Percentiles rank a stretch among this genome's conserved stretches.
These are phyloP conservation scores for Phytopythium kandeliae DNA, from an alignment of 352 stramenopile genomes.

Conservation along the genomic window DNA sequence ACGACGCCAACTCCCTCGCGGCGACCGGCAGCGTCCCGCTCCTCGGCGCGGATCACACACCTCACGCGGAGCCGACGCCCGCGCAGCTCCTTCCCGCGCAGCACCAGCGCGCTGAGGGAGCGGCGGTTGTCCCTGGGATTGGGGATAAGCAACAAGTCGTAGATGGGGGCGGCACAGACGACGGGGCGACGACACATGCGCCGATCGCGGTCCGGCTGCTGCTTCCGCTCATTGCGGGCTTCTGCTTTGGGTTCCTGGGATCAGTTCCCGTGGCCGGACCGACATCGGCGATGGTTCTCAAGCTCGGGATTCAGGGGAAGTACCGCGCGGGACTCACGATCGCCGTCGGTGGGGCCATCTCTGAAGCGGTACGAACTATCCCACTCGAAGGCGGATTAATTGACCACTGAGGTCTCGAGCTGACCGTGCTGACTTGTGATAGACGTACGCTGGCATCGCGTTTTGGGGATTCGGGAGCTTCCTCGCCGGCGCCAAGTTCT, in stretches of 20 bases:
- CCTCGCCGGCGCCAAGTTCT: conserved; percentile 72
- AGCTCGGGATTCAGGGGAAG: conserved; percentile 84
- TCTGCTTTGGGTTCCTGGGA: conserved; percentile 81
- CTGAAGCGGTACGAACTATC: conserved; percentile 52
- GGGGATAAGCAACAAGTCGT: neutral
- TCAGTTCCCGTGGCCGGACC: conserved; percentile 80
- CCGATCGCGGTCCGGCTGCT: conserved; percentile 57
- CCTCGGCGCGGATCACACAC: conserved; percentile 11
- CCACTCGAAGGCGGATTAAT: no score
- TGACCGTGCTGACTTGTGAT: conserved; percentile 2
- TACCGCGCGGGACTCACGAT: conserved; percentile 77
- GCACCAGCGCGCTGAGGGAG: neutral
- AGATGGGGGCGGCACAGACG: neutral
- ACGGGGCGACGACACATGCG: conserved; percentile 6
- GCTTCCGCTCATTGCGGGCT: conserved; percentile 70
- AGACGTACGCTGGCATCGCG: conserved; percentile 85
- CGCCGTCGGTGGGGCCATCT: conserved; percentile 75
- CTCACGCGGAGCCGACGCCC: neutral
- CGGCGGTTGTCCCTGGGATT: neutral
- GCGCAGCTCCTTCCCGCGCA: conserved; percentile 5
- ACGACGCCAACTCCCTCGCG: neutral
- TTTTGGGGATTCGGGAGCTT: conserved; percentile 90
- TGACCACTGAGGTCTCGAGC: no score
- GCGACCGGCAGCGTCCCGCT: conserved; percentile 4
- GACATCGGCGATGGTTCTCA: conserved; percentile 85